These are phyloP conservation scores for Trichomonascaceae sp. DNA, from an alignment of 1,139 yeast genomes.

Conservation along the genomic window DNA sequence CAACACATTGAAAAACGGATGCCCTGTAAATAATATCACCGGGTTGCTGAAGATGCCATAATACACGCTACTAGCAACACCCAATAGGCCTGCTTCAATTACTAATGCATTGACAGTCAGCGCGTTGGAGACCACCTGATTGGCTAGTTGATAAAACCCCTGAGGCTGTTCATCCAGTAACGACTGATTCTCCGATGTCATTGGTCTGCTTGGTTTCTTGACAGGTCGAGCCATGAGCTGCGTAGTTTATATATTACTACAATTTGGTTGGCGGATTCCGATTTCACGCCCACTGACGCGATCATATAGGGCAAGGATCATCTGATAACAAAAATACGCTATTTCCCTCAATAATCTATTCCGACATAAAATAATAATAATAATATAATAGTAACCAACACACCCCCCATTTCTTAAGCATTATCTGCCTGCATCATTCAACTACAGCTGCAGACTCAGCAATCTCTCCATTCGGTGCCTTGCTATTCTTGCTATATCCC, in stretches of 20 bases:
- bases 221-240: background rate
- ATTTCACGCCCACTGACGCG: no score
- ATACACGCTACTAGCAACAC: conserved; percentile 5
- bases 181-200: conserved; percentile 2
- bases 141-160: background rate
- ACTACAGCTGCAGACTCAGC: background rate
- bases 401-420: no score
- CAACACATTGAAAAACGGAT: conserved; percentile 22
- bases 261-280: background rate
- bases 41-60: conserved; percentile 19
- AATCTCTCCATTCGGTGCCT: background rate
- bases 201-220: background rate
- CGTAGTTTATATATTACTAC: background rate
- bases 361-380: no score
- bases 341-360: no score
- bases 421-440: no score
- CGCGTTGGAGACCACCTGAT: conserved; percentile 1
- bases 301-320: no score
- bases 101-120: background rate
- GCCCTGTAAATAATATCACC: conserved; percentile 22
- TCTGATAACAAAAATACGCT: no score
- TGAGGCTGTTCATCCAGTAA: background rate
- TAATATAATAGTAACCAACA: no score
- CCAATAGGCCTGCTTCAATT: conserved; percentile 6
- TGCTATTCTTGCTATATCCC: background rate